These are phyloP conservation scores for Pseudevernia furfuracea DNA, from an alignment of 495 filamentous ascomycete species.

Conservation along the genomic window DNA sequence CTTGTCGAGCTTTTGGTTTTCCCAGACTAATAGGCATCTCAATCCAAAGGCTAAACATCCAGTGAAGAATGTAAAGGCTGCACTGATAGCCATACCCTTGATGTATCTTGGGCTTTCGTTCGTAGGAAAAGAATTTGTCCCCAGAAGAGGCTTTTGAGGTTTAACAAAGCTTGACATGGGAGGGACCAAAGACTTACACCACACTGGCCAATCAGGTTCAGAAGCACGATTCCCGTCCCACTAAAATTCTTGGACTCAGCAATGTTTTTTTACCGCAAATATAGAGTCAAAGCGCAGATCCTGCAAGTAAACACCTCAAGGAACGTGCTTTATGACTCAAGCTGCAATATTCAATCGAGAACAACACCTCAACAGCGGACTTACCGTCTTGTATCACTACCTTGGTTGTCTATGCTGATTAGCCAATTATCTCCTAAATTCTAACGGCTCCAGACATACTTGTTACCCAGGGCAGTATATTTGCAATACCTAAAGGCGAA, in stretches of 20 bases:
- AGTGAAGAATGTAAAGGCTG: slow-evolving; percentile 65
- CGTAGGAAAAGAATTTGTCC: slow-evolving; percentile 60
- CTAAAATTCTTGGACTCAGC: slow-evolving; percentile 52
- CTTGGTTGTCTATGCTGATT: slow-evolving; percentile 12
- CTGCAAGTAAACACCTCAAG: neutral
- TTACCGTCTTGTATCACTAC: slow-evolving; percentile 8
- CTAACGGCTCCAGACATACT: slow-evolving; percentile 36
- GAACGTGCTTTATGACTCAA: neutral
- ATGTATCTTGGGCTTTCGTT: slow-evolving; percentile 54
- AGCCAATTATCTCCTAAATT: neutral
- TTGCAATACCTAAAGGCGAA: slow-evolving; percentile 48
- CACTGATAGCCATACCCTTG: slow-evolving; percentile 61
- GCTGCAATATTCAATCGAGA: neutral
- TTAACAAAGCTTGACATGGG: neutral
- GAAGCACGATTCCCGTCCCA: slow-evolving; percentile 61
- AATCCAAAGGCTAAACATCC: slow-evolving; percentile 47
- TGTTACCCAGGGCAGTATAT: slow-evolving; percentile 67
- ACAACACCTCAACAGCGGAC: neutral
- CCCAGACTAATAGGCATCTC: slow-evolving; percentile 50
- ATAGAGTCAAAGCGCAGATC: neutral
- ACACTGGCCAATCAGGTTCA: slow-evolving; percentile 64
- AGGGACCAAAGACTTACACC: slow-evolving; percentile 22
- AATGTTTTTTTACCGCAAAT: neutral
- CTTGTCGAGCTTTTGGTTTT: slow-evolving; percentile 53
- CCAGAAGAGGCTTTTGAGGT: slow-evolving; percentile 53